Conservation (phyloP, 345 rosid species). For the Arabis hirsuta region DNA sequence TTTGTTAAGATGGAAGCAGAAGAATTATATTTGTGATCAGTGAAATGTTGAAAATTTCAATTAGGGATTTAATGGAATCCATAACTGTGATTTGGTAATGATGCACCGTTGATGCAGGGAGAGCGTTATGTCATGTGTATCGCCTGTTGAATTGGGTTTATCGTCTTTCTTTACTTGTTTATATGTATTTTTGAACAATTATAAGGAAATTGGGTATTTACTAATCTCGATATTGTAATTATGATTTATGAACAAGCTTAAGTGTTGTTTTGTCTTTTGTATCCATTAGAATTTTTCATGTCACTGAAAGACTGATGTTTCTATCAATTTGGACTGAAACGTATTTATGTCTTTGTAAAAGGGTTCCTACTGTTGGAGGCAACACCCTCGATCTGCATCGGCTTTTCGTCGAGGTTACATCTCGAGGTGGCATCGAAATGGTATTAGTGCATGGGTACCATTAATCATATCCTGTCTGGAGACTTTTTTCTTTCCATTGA, state of each 20-base stretch:
- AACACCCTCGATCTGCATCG: constrained; percentile 72
- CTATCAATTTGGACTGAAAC: constrained; percentile 5
- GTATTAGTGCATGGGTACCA: constrained; percentile 36
- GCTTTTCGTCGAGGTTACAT: constrained; percentile 84
- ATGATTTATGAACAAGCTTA: constrained; percentile 9
- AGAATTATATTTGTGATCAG: background rate
- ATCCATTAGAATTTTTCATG: background rate
- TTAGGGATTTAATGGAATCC: constrained; percentile 30
- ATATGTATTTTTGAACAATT: constrained; percentile 1
- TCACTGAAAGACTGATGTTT: background rate
- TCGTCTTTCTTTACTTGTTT: background rate
- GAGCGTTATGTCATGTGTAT: constrained; percentile 23
- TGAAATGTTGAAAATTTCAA: background rate
- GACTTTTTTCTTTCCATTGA: background rate
- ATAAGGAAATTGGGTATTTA: constrained; percentile 31
- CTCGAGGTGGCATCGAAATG: constrained; percentile 85
- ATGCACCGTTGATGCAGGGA: background rate
- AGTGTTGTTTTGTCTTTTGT: constrained; percentile 4
- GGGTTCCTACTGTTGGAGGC: constrained; percentile 92
- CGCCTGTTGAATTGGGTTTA: constrained; percentile 24
- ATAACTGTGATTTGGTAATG: constrained; percentile 1
- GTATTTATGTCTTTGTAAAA: constrained; percentile 32
- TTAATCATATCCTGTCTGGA: constrained; percentile 21
- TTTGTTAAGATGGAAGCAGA: constrained; percentile 8
- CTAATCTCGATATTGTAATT: constrained; percentile 23